These are phyloP conservation scores for Plasmodium vivax DNA, from an alignment of 169 alveolate genomes.

Conservation along the genomic window DNA sequence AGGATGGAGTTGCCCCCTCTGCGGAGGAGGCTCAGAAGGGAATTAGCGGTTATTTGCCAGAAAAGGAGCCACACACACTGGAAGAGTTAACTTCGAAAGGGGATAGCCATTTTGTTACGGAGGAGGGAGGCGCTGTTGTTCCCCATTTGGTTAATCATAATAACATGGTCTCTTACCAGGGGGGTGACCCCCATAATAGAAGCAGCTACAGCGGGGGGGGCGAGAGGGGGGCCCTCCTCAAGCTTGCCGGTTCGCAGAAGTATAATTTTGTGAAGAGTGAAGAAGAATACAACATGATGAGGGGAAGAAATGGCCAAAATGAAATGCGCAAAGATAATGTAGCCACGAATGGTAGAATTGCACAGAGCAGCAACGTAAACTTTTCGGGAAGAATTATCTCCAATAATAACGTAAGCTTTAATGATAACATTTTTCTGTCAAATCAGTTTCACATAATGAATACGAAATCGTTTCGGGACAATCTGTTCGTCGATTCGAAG, in stretches of 20 bases:
- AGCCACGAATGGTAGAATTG: background rate
- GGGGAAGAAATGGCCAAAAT: background rate
- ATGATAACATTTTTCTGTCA: constrained; percentile 22
- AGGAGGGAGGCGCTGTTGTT: background rate
- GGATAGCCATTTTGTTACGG: background rate
- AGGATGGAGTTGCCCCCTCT: background rate
- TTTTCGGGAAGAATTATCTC: background rate
- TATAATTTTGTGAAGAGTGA: constrained; percentile 57
- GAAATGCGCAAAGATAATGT: background rate
- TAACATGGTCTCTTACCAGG: background rate
- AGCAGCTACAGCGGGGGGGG: background rate
- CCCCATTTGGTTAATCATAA: background rate
- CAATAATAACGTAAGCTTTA: constrained; percentile 43
- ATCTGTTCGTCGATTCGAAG: background rate
- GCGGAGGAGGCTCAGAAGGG: background rate
- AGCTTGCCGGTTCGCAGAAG: constrained; percentile 14
- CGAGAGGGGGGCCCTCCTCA: background rate
- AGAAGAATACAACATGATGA: constrained; percentile 31
- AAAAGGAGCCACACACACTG: background rate
- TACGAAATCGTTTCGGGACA: constrained; percentile 21
- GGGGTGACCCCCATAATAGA: background rate
- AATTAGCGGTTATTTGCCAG: background rate
- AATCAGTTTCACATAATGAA: constrained; percentile 34
- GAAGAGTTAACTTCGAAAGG: background rate
- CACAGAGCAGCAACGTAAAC: background rate